Evolutionary conservation across 306 rosid species (phyloP), one percentile per base, ranked within the genome.

Genomic region (Citrullus amarus): DNA sequence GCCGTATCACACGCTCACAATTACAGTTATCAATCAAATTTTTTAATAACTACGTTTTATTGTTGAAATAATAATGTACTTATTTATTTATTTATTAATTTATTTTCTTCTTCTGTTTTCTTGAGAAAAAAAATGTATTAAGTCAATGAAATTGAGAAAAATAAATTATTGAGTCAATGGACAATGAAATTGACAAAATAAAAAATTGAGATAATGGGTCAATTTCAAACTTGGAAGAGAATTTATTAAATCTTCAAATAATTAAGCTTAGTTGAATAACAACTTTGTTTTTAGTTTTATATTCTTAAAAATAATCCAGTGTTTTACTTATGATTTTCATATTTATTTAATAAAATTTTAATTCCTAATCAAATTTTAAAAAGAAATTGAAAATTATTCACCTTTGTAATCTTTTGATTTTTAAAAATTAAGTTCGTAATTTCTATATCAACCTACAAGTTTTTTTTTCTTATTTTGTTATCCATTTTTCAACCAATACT

Each of bases 1-100:
- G 74, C 74, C 74, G 16, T 39, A 67, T 67, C 74, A 39, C 51
- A 67, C 51, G 74, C 74, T 67, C 74, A n/a, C 25, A 41, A 20
- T 67, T 67, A 4, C 73, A 18, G 74, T 67, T 67, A 67, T 39
- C 32, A n/a, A 39, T 67, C 74, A 18, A 36, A 36, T 65, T 65
- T 65, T 11, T 16, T 8, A 55, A 65, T 36, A 25, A 11, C 5
- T 63, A 16, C 70, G 16, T 6, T 62, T 30, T 32, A 36, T 65
- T 17, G 8, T 34, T 65, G 3, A 17, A 66, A 17, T 38, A 1
- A 66, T 2, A 1, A 25, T 25, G 28, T 25, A 25, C 28, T 25
- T 25, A 25, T 25, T 25, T 8, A 66, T 8, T 1, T 38, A 17
- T 38, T 66, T 11, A 1, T 18, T 38, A 8, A 8, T 36, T 28